phyloP scores from a whole-genome alignment of 306 rosid genomes.

The Cicer cuneatum region DNA sequence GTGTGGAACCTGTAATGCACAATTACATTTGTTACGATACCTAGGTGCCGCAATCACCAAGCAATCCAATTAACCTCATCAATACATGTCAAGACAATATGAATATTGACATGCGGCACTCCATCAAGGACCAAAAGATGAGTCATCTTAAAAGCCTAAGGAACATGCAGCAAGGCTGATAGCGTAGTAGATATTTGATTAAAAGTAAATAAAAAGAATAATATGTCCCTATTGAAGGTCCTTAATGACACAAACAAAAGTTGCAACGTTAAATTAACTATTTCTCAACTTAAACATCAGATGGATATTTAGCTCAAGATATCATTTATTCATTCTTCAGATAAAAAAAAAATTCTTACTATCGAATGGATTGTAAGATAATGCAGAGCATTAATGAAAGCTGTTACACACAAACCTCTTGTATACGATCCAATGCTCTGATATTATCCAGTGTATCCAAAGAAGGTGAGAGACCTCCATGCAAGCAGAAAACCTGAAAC shows the following conservation, averaged over 20 bases:
- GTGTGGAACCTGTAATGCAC: conserved; percentile 81
- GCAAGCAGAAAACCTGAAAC: conserved; percentile 90
- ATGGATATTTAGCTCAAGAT: conserved; percentile 18
- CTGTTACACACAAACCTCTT: conserved; percentile 66
- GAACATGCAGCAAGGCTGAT: not conserved
- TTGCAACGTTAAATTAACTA: conserved; percentile 34
- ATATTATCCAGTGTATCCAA: conserved; percentile 94
- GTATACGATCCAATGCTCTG: conserved; percentile 92
- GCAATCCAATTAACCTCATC: conserved; percentile 24
- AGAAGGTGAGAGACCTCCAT: conserved; percentile 98
- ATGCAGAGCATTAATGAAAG: conserved; percentile 31
- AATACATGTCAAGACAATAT: not conserved
- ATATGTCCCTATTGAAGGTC: conserved; percentile 1
- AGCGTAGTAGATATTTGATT: not conserved
- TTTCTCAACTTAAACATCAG: conserved; percentile 14
- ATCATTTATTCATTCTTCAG: conserved; percentile 6
- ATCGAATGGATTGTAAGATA: conserved; percentile 30
- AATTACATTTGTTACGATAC: conserved; percentile 35
- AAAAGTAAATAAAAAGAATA: conserved; percentile 28
- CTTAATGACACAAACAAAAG: conserved; percentile 12
- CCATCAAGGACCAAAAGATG: not conserved
- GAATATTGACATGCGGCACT: conserved; percentile 2
- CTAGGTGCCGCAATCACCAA: not conserved
- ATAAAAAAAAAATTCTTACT: conserved; percentile 6
- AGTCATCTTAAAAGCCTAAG: conserved; percentile 21